Conservation (phyloP, 2,329 filamentous ascomycete species). For the Phialophora chinensis region DNA sequence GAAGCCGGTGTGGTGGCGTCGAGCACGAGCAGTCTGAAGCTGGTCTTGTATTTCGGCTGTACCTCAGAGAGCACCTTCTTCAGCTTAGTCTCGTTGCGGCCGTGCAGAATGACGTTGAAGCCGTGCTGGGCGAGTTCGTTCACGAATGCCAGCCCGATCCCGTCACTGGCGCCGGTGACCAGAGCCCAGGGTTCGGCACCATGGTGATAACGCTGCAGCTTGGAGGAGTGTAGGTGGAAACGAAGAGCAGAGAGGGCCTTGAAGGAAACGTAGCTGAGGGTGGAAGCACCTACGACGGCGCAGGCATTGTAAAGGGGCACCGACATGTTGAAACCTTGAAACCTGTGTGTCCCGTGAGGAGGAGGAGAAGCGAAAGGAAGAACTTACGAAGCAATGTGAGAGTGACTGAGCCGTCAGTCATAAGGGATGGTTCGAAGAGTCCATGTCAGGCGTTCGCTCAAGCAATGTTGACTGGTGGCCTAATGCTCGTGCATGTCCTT, state of each 20-base stretch:
- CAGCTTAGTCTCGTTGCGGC: conserved; percentile 60
- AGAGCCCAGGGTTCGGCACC: conserved; percentile 52
- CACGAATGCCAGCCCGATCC: conserved; percentile 60
- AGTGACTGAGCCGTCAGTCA: background rate
- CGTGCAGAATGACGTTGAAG: conserved; percentile 65
- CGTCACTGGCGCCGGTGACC: conserved; percentile 62
- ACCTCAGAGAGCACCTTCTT: conserved; percentile 51
- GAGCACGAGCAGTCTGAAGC: conserved; percentile 52
- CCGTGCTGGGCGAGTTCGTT: conserved; percentile 57
- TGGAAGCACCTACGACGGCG: conserved; percentile 16
- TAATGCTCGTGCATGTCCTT: background rate
- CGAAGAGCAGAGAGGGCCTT: conserved; percentile 11
- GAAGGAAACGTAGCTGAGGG: conserved; percentile 4
- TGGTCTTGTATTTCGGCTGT: conserved; percentile 47
- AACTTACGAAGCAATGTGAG: background rate
- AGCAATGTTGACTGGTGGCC: background rate
- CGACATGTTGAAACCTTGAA: background rate
- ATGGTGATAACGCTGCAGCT: conserved; percentile 18
- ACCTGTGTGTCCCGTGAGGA: background rate
- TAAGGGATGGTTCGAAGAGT: background rate
- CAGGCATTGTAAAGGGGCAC: conserved; percentile 12
- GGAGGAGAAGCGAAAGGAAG: background rate
- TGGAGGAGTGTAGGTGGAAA: conserved; percentile 21
- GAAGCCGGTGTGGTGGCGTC: conserved; percentile 48
- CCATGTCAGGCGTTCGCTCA: background rate